These are phyloP conservation scores for Spizellomyces sp. DNA, from an alignment of 192 early-diverging fungal genomes.

Conservation along the genomic window DNA sequence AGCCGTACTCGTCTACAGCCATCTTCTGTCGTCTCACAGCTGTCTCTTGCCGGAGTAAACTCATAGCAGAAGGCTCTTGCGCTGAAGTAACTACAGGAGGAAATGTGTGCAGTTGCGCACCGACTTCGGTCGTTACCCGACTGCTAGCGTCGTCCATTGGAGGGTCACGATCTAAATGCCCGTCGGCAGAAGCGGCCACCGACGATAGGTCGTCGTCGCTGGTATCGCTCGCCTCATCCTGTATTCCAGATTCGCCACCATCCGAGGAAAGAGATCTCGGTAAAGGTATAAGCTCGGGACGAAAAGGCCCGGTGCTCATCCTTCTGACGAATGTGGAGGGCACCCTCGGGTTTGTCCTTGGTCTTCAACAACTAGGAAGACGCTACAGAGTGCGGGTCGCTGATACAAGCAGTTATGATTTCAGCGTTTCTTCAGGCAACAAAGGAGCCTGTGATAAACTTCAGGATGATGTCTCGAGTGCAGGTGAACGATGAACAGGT, in stretches of 20 bases:
- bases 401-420: too few relatives aligned
- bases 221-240: neutral
- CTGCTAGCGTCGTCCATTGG: neutral
- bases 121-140: neutral
- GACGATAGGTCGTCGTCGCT: neutral
- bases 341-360: too few relatives aligned
- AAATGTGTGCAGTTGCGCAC: neutral
- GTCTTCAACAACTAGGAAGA: too few relatives aligned
- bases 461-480: too few relatives aligned
- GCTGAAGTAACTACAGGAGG: neutral
- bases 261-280: neutral
- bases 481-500: too few relatives aligned
- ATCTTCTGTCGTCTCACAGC: conserved; percentile 3
- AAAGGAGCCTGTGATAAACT: too few relatives aligned
- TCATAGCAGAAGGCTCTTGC: neutral
- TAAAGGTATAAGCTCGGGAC: neutral
- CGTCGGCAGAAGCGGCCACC: neutral
- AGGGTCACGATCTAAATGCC: neutral
- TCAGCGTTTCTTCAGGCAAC: too few relatives aligned
- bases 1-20: conserved; percentile 34
- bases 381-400: too few relatives aligned
- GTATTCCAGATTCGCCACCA: neutral
- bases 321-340: too few relatives aligned
- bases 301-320: conserved; percentile 5
- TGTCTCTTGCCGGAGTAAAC: neutral